These are phyloP conservation scores for Tuctoria greenei DNA, from an alignment of 176 grass and related monocot species.

Conservation along the genomic window DNA sequence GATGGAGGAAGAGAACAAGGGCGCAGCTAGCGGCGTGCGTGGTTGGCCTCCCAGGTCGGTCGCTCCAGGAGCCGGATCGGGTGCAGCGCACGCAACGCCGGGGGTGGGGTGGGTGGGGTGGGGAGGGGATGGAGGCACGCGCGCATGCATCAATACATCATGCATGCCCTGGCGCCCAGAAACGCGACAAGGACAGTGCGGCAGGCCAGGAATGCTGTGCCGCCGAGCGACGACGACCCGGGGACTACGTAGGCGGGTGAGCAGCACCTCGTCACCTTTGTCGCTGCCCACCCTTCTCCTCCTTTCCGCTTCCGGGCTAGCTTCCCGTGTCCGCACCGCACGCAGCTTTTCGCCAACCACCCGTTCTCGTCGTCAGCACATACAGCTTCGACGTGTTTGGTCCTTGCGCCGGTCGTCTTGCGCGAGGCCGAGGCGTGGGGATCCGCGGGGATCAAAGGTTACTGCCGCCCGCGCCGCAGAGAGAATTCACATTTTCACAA, in stretches of 20 bases:
- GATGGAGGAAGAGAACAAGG: background rate
- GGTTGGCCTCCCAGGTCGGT: constrained; percentile 53
- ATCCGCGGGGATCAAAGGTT: constrained; percentile 10
- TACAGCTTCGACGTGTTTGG: background rate
- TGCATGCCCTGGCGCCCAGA: background rate
- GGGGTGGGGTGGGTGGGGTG: too few species aligned
- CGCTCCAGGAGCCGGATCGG: background rate
- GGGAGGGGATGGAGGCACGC: background rate
- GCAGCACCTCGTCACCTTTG: constrained; percentile 24
- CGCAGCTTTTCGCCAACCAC: constrained; percentile 1
- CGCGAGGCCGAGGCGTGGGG: background rate
- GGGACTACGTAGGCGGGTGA: constrained; percentile 14
- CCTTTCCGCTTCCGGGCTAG: constrained; percentile 1
- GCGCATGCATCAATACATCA: too few species aligned
- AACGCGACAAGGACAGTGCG: constrained; percentile 35
- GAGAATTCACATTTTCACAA: too few species aligned
- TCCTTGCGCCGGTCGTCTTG: constrained; percentile 9
- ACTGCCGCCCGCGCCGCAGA: background rate
- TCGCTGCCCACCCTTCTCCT: background rate
- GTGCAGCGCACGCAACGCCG: too few species aligned
- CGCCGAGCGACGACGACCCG: constrained; percentile 30
- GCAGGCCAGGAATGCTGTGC: constrained; percentile 29
- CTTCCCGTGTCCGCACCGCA: background rate
- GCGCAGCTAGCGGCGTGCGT: constrained; percentile 20
- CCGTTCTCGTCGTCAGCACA: background rate